Evolutionary conservation across 805 yeast genomes (phyloP).

Genomic region (Pichia occidentalis): DNA sequence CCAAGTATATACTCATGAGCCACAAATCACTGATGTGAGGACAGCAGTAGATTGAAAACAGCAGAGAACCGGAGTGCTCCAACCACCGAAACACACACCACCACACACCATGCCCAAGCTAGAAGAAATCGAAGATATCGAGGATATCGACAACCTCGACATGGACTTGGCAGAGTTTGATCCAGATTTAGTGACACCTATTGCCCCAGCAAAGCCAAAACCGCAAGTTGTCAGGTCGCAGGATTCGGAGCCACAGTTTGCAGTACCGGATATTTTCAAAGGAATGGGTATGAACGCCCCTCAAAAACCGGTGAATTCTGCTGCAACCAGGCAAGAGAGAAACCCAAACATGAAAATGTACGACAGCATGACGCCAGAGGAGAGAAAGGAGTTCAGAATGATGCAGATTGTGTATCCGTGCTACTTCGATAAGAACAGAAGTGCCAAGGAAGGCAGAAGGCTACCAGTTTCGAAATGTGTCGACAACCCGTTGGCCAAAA

Average conservation of each 20-base stretch:
- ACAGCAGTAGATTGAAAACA: too few species aligned
- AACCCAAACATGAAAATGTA: conserved; percentile 11
- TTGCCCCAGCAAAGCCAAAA: conserved; percentile 58
- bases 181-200: conserved; percentile 57
- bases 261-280: conserved; percentile 20
- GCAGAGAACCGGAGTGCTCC: too few species aligned
- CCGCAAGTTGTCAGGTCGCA: conserved; percentile 59
- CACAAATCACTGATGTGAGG: too few species aligned
- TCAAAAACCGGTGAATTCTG: conserved; percentile 3
- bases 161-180: conserved; percentile 92
- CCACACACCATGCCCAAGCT: conserved; percentile 48
- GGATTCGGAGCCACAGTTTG: conserved; percentile 28
- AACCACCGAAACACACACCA: neutral
- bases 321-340: conserved; percentile 1
- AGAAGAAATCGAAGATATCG: conserved; percentile 72
- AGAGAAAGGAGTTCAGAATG: conserved; percentile 54
- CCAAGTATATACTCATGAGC: too few species aligned
- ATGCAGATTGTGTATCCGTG: conserved; percentile 85
- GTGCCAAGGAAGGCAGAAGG: conserved; percentile 79
- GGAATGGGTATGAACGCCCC: conserved; percentile 27
- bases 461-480: conserved; percentile 66
- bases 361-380: conserved; percentile 35
- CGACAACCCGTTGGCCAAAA: conserved; percentile 79
- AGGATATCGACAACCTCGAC: conserved; percentile 85
- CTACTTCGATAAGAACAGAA: conserved; percentile 75